phyloP scores from a whole-genome alignment of 2,329 filamentous ascomycete species.

The Whalleya microplaca region DNA sequence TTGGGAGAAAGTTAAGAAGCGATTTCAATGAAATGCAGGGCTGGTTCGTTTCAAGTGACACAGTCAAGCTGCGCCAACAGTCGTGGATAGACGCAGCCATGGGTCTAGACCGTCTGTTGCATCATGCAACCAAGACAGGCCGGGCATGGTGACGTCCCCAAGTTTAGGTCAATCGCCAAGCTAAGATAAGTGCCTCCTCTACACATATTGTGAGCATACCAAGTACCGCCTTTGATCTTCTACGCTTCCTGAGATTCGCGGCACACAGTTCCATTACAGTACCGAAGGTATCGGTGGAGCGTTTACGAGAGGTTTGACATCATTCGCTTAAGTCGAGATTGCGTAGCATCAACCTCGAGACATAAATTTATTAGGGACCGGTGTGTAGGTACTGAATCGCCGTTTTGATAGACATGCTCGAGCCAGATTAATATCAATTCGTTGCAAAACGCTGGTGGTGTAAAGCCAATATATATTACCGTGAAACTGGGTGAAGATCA shows the following conservation, averaged over 20 bases:
- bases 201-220: not conserved
- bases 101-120: constrained; percentile 21
- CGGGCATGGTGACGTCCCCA: not conserved
- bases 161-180: not conserved
- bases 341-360: constrained; percentile 22
- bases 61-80: constrained; percentile 12
- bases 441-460: constrained; percentile 21
- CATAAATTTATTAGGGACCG: constrained; percentile 7
- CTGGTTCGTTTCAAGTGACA: constrained; percentile 20
- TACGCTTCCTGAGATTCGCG: constrained; percentile 6
- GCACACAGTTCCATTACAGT: constrained; percentile 10
- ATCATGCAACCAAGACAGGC: constrained; percentile 15
- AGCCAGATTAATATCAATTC: constrained; percentile 8
- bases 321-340: constrained; percentile 26
- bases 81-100: constrained; percentile 8
- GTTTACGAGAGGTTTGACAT: constrained; percentile 26
- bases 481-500: constrained; percentile 25
- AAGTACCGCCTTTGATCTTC: not conserved
- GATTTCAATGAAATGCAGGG: not conserved
- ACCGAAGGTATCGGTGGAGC: constrained; percentile 12
- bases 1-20: constrained; percentile 3
- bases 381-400: constrained; percentile 13
- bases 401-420: constrained; percentile 8
- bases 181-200: not conserved
- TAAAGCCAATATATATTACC: constrained; percentile 23